Percentiles rank a stretch among this genome's conserved stretches.
phyloP scores from a whole-genome alignment of 1,284 basidiomycete species.

The Vanrija sp. region DNA sequence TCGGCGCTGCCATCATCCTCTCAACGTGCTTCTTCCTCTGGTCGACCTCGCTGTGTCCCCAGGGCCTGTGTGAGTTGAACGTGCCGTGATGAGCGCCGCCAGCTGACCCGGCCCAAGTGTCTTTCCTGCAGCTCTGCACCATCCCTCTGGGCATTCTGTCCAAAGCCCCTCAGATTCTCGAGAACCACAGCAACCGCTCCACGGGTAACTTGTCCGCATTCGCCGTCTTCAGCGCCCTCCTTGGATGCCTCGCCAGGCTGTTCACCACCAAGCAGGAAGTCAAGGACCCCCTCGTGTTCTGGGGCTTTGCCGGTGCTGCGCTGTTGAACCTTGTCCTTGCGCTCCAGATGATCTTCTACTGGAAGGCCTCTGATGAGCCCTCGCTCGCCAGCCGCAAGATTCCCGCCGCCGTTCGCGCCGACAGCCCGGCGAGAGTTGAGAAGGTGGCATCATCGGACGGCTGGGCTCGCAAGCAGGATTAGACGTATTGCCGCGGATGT shows the following conservation, averaged over 20 bases:
- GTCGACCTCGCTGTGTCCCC: slow-evolving; percentile 39
- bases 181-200: slow-evolving; percentile 66
- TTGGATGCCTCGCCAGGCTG: slow-evolving; percentile 77
- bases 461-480: slow-evolving; percentile 35
- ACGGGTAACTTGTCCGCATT: slow-evolving; percentile 89
- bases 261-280: slow-evolving; percentile 87
- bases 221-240: slow-evolving; percentile 71
- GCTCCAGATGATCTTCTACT: slow-evolving; percentile 74
- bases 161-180: slow-evolving; percentile 79
- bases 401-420: neutral
- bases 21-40: slow-evolving; percentile 54
- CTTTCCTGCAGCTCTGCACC: slow-evolving; percentile 68
- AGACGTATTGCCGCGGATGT: neutral
- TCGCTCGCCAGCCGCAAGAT: neutral
- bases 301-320: slow-evolving; percentile 75
- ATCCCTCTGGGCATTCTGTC: slow-evolving; percentile 78
- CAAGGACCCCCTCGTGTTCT: slow-evolving; percentile 68
- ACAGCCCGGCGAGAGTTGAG: slow-evolving; percentile 1
- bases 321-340: slow-evolving; percentile 74
- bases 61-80: slow-evolving; percentile 30
- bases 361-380: slow-evolving; percentile 53
- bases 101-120: slow-evolving; percentile 30
- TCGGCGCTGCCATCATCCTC: slow-evolving; percentile 51
- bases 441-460: neutral
- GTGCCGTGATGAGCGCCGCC: neutral